Conservation (phyloP, 257 asterid species). For the Rubia yunnanensis region DNA sequence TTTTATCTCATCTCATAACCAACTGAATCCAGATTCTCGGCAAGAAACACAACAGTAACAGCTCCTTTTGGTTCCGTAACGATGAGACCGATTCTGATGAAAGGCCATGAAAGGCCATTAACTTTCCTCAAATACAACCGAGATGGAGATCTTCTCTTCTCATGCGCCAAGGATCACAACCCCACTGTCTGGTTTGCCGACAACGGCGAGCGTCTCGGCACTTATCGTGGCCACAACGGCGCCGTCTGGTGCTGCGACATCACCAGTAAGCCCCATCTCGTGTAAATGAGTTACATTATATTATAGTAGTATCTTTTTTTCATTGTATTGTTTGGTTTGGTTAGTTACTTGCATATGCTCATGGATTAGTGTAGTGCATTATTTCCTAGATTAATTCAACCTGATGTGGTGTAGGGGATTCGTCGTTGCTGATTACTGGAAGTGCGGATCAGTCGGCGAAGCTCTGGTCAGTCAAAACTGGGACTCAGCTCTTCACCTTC, state of each 20-base stretch:
- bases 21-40: too few species aligned
- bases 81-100: constrained; percentile 91
- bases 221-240: constrained; percentile 90
- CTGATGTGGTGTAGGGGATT: too few species aligned
- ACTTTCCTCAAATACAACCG: constrained; percentile 73
- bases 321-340: too few species aligned
- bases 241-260: constrained; percentile 96
- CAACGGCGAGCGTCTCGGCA: constrained; percentile 92
- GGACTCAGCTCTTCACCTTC: constrained; percentile 55
- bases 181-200: constrained; percentile 98
- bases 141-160: constrained; percentile 84
- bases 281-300: too few species aligned
- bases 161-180: constrained; percentile 86
- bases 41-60: too few species aligned
- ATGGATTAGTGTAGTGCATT: too few species aligned
- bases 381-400: too few species aligned
- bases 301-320: too few species aligned
- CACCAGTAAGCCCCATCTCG: too few species aligned
- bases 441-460: constrained; percentile 91
- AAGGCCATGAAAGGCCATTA: constrained; percentile 94
- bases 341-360: too few species aligned
- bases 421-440: constrained; percentile 68
- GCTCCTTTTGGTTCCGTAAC: too few species aligned
- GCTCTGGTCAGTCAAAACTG: constrained; percentile 69
- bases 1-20: too few species aligned